These are phyloP conservation scores for Microcos paniculata DNA, from an alignment of 345 rosid genomes.

Conservation along the genomic window DNA sequence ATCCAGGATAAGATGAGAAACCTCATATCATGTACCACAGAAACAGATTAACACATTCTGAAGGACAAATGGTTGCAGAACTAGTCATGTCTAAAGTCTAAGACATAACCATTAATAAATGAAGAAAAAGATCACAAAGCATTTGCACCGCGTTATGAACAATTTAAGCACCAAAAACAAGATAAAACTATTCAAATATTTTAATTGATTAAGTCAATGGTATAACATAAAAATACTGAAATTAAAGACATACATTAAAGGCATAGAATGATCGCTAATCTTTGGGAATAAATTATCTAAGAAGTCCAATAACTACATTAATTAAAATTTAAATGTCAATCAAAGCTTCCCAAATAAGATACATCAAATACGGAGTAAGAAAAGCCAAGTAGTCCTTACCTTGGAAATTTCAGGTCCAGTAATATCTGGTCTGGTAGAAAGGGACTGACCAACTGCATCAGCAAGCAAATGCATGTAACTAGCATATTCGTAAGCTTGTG, in stretches of 20 bases:
- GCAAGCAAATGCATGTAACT: conserved; percentile 49
- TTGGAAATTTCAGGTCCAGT: conserved; percentile 86
- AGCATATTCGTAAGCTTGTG: conserved; percentile 34
- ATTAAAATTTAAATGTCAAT: neutral
- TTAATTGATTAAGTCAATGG: neutral
- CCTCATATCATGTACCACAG: neutral
- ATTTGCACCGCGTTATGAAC: neutral
- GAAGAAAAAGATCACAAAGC: neutral
- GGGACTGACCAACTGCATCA: conserved; percentile 97
- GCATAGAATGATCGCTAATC: neutral
- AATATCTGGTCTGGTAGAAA: conserved; percentile 93
- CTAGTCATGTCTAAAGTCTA: neutral
- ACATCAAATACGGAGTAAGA: neutral
- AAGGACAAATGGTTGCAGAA: neutral
- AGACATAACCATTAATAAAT: neutral
- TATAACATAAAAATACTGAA: neutral
- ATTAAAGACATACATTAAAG: neutral
- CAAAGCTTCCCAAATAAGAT: neutral
- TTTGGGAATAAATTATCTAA: neutral
- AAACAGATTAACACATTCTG: neutral
- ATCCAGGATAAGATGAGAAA: neutral
- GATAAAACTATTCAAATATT: neutral
- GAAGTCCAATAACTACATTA: neutral
- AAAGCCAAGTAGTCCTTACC: conserved; percentile 41
- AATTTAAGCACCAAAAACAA: neutral